Base-by-base conservation (phyloP, 1,284 basidiomycete species). In the Boletellus dicymbophilus region DNA sequence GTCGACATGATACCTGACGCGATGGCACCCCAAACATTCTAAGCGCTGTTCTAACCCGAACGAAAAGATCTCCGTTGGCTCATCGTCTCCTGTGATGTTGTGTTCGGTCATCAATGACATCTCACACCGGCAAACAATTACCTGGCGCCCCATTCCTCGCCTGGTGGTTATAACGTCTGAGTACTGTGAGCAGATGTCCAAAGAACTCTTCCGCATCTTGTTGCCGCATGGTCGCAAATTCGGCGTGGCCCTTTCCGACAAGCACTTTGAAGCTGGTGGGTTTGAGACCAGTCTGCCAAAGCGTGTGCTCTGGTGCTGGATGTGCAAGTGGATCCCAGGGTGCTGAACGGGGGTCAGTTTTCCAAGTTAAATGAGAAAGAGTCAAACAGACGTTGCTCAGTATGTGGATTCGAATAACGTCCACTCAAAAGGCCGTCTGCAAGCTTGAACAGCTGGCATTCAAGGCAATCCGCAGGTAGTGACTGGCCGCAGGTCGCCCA, bases 161-260 rank as follows among this genome's bases (percentile, higher is more conserved):
- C 71, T 79, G 80, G 63, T 85, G 83, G 40, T 81, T 72, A 60
- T 90, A 79, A 56, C 84, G 72, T 44, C 91, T 77, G 15, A 97
- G 71, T 16, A 82, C 76, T 4, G 81, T 82, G 45, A 98, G 62
- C 10, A 98, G 72, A 69, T 96, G 84, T 47, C 84, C 80, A 52
- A 99, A 79, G 72, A 99, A 99, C 70, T 99, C 96, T 64, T 98
- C 95, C 2, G 95, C 85, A 64, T 99, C 96, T 68, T 99, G 96
- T 70, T 99, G 95, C 38, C 85, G 81, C 95, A 98, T 98, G 18
- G 95, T 98, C 27, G 91, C 80, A 63, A 99, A 99, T 72, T 98
- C 96, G 44, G 85, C 83, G 63, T 99, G 96, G 1, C 93, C 94
- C 60, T 90, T 91, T 4, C 96, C 96, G 31, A 98, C 82, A 15